These are phyloP conservation scores for Aegilops umbellulata DNA, from an alignment of 176 grass and related monocot genomes.

Conservation along the genomic window DNA sequence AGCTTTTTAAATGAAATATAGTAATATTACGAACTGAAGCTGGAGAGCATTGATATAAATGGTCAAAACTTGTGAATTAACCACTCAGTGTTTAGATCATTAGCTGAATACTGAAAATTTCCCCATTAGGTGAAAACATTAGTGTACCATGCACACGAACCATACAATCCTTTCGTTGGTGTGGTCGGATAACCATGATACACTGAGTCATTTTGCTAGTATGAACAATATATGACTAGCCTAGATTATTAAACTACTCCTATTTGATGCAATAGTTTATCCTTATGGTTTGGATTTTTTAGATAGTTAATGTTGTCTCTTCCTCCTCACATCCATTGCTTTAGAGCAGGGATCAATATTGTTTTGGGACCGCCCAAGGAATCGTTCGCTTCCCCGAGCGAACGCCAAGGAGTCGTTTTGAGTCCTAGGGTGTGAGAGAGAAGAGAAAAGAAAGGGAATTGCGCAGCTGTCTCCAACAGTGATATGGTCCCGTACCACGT, in stretches of 20 bases:
- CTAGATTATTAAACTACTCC: background rate
- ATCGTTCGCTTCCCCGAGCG: too few species aligned
- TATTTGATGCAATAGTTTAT: conserved; percentile 2
- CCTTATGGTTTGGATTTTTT: background rate
- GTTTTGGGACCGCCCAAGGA: background rate
- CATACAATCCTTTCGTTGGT: background rate
- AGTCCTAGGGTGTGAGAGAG: too few species aligned
- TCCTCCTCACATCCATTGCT: background rate
- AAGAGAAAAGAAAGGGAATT: too few species aligned
- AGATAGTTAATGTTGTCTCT: background rate
- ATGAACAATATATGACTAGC: background rate
- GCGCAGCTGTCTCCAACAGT: too few species aligned
- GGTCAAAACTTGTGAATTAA: background rate
- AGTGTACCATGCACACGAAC: background rate
- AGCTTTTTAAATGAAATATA: background rate
- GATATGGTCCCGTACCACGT: too few species aligned
- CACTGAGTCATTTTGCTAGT: background rate
- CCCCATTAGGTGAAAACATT: background rate
- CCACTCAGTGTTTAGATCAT: background rate
- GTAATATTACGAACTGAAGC: background rate
- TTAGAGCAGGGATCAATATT: background rate
- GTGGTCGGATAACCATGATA: background rate
- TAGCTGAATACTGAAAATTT: background rate
- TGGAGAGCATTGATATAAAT: background rate
- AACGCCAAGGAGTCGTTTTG: too few species aligned